Conservation (phyloP, 2,329 filamentous ascomycete species). For the Ascosphaera acerosa region DNA sequence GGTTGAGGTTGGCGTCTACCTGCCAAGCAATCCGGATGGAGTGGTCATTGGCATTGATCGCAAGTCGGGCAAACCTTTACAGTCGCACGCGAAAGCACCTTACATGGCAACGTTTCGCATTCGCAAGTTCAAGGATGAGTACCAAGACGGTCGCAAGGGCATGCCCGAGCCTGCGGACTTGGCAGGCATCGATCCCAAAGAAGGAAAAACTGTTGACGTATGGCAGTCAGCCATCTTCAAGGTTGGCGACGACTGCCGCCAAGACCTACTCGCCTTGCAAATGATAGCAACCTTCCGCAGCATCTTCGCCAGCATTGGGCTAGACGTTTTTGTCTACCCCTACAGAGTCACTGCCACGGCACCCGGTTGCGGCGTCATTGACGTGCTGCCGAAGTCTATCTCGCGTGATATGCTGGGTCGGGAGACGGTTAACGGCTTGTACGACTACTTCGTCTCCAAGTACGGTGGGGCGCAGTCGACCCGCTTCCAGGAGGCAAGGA, state of each 20-base stretch:
- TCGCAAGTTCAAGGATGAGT: constrained; percentile 41
- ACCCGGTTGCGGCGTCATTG: constrained; percentile 91
- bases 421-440: constrained; percentile 90
- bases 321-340: constrained; percentile 92
- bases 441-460: constrained; percentile 94
- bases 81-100: constrained; percentile 93
- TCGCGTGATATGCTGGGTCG: constrained; percentile 96
- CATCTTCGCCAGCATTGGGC: constrained; percentile 82
- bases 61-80: constrained; percentile 89
- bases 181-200: neutral
- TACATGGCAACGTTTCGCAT: constrained; percentile 99
- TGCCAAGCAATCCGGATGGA: constrained; percentile 90
- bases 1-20: constrained; percentile 87
- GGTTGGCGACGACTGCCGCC: constrained; percentile 91
- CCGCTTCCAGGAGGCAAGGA: constrained; percentile 79
- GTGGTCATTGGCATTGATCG: constrained; percentile 94
- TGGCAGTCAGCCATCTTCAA: constrained; percentile 99
- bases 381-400: constrained; percentile 91
- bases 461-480: constrained; percentile 93
- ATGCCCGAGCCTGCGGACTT: constrained; percentile 9
- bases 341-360: constrained; percentile 95
- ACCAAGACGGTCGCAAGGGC: constrained; percentile 23
- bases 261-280: constrained; percentile 87
- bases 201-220: constrained; percentile 45
- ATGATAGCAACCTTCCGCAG: constrained; percentile 96